Percentiles rank a stretch among this genome's conserved stretches.
Conservation (phyloP, 768 basidiomycete species). For the Gautieria morchelliformis region DNA sequence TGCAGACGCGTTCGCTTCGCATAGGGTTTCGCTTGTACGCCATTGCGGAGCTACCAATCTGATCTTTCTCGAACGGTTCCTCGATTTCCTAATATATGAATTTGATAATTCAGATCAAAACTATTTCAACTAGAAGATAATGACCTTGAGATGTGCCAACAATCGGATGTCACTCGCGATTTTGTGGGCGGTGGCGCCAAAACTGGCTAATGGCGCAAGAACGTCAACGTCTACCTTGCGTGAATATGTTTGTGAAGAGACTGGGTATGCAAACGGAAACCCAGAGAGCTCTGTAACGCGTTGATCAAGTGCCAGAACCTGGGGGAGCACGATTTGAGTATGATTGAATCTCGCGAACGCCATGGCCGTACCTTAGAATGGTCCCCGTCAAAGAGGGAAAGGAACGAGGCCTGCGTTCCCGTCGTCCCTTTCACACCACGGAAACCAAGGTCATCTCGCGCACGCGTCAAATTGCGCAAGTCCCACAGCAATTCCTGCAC, state of each 20-base stretch:
- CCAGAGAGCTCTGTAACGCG: constrained; percentile 87
- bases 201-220: constrained; percentile 76
- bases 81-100: constrained; percentile 66
- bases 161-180: no score
- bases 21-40: constrained; percentile 99
- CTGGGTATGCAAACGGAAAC: constrained; percentile 91
- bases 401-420: constrained; percentile 94
- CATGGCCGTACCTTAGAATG: constrained; percentile 63
- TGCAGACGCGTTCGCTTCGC: constrained; percentile 97
- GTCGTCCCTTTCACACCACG: no score
- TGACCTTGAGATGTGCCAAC: constrained; percentile 84
- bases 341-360: neutral
- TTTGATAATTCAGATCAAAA: neutral
- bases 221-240: constrained; percentile 96
- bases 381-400: constrained; percentile 89
- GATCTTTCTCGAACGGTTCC: constrained; percentile 97
- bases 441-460: no score
- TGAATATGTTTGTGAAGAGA: constrained; percentile 98
- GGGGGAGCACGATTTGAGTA: neutral
- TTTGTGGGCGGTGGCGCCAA: no score
- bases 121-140: neutral
- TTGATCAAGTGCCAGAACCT: constrained; percentile 84
- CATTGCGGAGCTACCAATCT: constrained; percentile 97
- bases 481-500: no score
- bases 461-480: no score